phyloP scores from a whole-genome alignment of 2,329 filamentous ascomycete genomes.

The Tolypocladium cylindrosporum region DNA sequence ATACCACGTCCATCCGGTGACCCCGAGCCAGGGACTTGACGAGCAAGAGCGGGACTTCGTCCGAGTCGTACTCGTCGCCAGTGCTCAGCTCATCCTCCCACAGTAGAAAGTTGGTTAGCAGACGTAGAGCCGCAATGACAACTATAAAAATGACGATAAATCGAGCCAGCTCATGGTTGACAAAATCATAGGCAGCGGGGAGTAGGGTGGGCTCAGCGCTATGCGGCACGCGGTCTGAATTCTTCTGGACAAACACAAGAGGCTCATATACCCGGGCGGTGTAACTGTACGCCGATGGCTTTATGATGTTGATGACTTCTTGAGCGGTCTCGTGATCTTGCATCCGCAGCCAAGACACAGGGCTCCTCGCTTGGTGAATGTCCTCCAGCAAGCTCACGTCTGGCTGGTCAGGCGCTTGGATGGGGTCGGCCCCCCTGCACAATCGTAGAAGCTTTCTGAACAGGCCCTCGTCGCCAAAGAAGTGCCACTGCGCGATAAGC shows the following conservation, averaged over 20 bases:
- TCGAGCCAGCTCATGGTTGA: constrained; percentile 44
- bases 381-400: constrained; percentile 38
- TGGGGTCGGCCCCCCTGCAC: constrained; percentile 8
- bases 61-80: constrained; percentile 33
- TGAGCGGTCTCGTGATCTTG: constrained; percentile 72
- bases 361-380: constrained; percentile 67
- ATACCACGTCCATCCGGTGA: constrained; percentile 60
- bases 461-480: constrained; percentile 52
- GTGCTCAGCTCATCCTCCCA: constrained; percentile 49
- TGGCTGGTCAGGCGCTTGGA: constrained; percentile 17
- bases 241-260: constrained; percentile 60
- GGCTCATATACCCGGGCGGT: constrained; percentile 67
- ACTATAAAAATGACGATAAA: constrained; percentile 56
- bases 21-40: constrained; percentile 51
- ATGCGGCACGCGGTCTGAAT: constrained; percentile 53
- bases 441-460: constrained; percentile 15
- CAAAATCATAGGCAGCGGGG: constrained; percentile 51
- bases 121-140: constrained; percentile 51
- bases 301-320: constrained; percentile 68
- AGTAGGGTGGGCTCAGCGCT: constrained; percentile 24
- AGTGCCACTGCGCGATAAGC: constrained; percentile 67
- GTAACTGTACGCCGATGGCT: constrained; percentile 61
- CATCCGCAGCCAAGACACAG: constrained; percentile 63
- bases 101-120: constrained; percentile 66
- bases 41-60: constrained; percentile 40